phyloP scores from a whole-genome alignment of 192 early-diverging fungal genomes.

The Backusella mclennaniae region DNA sequence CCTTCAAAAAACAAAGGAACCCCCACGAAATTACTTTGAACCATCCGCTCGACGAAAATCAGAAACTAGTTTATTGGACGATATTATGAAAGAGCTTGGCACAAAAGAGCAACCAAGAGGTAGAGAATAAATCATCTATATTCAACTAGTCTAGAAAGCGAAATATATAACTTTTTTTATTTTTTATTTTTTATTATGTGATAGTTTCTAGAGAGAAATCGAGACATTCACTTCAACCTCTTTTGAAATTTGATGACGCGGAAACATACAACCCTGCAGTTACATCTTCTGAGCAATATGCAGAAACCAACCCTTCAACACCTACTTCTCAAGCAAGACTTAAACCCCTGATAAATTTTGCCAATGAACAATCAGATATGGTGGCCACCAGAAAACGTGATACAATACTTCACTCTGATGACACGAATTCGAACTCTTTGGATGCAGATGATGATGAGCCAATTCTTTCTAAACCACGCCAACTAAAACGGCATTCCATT shows the following conservation, averaged over 20 bases:
- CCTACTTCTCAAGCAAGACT: not conserved
- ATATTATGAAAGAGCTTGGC: constrained; percentile 19
- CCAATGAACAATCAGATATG: not conserved
- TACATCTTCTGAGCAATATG: constrained; percentile 9
- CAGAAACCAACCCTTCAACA: not conserved
- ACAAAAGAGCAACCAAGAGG: not conserved
- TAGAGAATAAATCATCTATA: not conserved
- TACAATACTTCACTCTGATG: not conserved
- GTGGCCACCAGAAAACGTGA: not conserved
- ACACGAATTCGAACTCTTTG: constrained; percentile 1
- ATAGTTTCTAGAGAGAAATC: not conserved
- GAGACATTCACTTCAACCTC: not conserved
- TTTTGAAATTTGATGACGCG: not conserved
- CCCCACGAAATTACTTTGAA: not conserved
- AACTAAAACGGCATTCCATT: not conserved
- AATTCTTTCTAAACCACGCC: not conserved
- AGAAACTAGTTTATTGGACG: constrained; percentile 19
- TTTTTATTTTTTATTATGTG: not conserved
- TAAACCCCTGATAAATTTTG: constrained; percentile 9
- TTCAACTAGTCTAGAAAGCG: not conserved
- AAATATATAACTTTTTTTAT: not conserved
- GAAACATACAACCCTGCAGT: constrained; percentile 9
- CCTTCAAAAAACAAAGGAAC: not conserved
- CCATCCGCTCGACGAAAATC: not conserved
- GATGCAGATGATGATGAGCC: constrained; percentile 11